A percentile compares a stretch with the other conserved stretches of the same genome.
Conservation (phyloP, 345 rosid genomes). For the Sapria himalayana region DNA sequence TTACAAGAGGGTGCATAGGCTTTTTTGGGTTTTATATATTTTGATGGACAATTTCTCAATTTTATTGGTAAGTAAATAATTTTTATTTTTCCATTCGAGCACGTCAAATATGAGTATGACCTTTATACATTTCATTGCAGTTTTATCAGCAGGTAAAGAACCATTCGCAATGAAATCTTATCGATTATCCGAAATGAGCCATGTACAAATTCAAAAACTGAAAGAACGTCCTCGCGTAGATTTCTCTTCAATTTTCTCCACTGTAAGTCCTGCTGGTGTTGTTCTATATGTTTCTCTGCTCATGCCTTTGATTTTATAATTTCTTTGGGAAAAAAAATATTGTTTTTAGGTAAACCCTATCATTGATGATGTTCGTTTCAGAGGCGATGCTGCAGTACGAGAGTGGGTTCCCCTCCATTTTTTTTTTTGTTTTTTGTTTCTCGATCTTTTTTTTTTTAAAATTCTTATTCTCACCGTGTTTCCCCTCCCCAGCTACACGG, state of each 20-base stretch:
- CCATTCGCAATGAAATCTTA: constrained; percentile 56
- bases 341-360: constrained; percentile 66
- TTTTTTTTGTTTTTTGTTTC: neutral
- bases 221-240: constrained; percentile 76
- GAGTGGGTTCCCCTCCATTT: constrained; percentile 23
- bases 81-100: too few relatives aligned
- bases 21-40: too few relatives aligned
- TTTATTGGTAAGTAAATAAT: too few relatives aligned
- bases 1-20: too few relatives aligned
- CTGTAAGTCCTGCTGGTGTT: constrained; percentile 14
- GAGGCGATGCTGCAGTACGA: constrained; percentile 75
- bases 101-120: too few relatives aligned
- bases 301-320: neutral
- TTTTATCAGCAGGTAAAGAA: constrained; percentile 7
- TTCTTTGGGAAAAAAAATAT: too few relatives aligned
- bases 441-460: neutral
- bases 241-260: constrained; percentile 49
- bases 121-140: too few relatives aligned
- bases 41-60: too few relatives aligned
- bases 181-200: constrained; percentile 39
- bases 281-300: neutral
- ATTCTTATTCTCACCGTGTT: neutral
- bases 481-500: constrained; percentile 32
- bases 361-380: constrained; percentile 45
- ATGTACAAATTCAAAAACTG: constrained; percentile 26